These are phyloP conservation scores for Halophytophthora polymorphica DNA, from an alignment of 352 stramenopile species.

Conservation along the genomic window DNA sequence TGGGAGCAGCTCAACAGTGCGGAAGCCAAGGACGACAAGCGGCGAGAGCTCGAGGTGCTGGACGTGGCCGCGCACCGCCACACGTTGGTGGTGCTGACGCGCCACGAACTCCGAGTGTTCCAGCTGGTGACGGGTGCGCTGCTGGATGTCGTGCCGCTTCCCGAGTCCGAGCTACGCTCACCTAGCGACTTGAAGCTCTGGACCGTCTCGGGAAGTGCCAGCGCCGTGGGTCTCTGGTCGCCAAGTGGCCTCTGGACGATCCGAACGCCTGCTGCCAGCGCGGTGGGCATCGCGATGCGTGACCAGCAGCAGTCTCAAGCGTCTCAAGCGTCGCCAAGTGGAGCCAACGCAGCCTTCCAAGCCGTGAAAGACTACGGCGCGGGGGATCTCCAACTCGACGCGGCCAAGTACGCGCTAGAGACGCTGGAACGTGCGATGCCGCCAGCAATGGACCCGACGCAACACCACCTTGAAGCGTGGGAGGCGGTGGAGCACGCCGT, in stretches of 20 bases:
- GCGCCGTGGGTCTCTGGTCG: constrained; percentile 53
- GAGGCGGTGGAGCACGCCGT: constrained; percentile 35
- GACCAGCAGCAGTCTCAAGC: constrained; percentile 5
- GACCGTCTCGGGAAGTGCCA: constrained; percentile 45
- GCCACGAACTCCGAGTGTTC: constrained; percentile 35
- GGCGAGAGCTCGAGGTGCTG: constrained; percentile 14
- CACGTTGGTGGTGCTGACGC: constrained; percentile 21
- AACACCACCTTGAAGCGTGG: constrained; percentile 29
- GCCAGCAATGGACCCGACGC: constrained; percentile 26
- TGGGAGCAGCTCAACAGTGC: constrained; percentile 15
- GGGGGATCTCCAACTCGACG: constrained; percentile 46
- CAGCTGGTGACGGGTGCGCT: constrained; percentile 48
- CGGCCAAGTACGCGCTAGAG: constrained; percentile 59
- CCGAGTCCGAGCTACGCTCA: constrained; percentile 8
- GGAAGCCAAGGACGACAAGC: constrained; percentile 3
- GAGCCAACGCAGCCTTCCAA: constrained; percentile 38
- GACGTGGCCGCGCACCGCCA: constrained; percentile 32
- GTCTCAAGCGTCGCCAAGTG: constrained; percentile 3
- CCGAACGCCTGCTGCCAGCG: constrained; percentile 43
- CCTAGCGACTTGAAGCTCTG: constrained; percentile 36
- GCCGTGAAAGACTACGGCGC: constrained; percentile 47
- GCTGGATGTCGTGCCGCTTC: constrained; percentile 38
- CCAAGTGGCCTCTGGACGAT: constrained; percentile 65
- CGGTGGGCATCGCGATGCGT: constrained; percentile 28
- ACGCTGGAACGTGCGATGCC: constrained; percentile 38